A percentile compares a stretch with the other conserved stretches of the same genome.
Evolutionary conservation across 371 early-diverging fungal genomes (phyloP).

Genomic region (Choanephora cucurbitarum): DNA sequence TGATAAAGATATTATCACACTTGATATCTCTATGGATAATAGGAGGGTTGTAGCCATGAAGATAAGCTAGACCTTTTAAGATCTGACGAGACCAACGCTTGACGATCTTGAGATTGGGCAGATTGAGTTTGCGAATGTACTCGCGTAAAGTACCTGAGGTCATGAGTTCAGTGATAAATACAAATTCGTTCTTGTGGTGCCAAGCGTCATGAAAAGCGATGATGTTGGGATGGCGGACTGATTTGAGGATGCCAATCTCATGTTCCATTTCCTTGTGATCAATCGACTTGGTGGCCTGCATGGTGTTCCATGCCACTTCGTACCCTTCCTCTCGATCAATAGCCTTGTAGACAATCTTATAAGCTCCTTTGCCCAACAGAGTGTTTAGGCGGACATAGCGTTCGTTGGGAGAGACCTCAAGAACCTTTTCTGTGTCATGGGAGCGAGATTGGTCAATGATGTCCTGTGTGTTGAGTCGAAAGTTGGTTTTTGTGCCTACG

Average conservation of each 20-base stretch:
- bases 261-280: constrained; percentile 57
- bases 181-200: constrained; percentile 60
- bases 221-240: constrained; percentile 75
- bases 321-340: constrained; percentile 81
- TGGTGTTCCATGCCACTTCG: constrained; percentile 84
- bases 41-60: constrained; percentile 75
- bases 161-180: constrained; percentile 87
- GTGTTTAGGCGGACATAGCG: constrained; percentile 48
- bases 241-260: constrained; percentile 73
- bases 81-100: constrained; percentile 74
- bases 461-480: constrained; percentile 13
- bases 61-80: constrained; percentile 72
- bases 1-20: constrained; percentile 81
- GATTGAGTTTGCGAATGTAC: constrained; percentile 58
- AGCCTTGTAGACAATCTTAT: constrained; percentile 82
- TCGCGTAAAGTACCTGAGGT: constrained; percentile 73
- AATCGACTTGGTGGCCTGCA: constrained; percentile 37
- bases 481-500: background rate
- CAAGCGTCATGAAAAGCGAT: constrained; percentile 75
- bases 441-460: constrained; percentile 48
- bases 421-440: constrained; percentile 46
- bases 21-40: constrained; percentile 84
- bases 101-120: constrained; percentile 65
- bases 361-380: constrained; percentile 62
- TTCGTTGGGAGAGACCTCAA: constrained; percentile 47